These are phyloP conservation scores for Eimeria nieschulzi DNA, from an alignment of 169 alveolate genomes.

Conservation along the genomic window DNA sequence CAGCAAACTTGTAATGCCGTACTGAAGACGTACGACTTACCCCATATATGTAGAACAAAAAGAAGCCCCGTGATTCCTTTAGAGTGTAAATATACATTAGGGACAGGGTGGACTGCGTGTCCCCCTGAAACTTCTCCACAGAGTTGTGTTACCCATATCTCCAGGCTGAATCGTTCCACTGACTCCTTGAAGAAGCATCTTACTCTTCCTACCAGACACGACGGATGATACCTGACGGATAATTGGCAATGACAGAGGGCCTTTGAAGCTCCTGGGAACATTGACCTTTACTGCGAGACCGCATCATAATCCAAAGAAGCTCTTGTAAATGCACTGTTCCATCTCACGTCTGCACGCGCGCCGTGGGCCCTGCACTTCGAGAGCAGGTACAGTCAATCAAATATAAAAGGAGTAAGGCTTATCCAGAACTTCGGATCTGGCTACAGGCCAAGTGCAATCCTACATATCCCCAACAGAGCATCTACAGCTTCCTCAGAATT, in stretches of 20 bases:
- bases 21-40: too few species aligned
- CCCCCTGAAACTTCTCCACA: not conserved
- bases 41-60: not conserved
- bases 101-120: not conserved
- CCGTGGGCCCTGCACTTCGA: not conserved
- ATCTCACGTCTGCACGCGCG: not conserved
- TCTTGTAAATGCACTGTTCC: not conserved
- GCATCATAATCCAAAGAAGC: not conserved
- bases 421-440: not conserved
- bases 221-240: conserved; percentile 19
- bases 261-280: conserved; percentile 42
- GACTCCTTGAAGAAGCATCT: conserved; percentile 63
- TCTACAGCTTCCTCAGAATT: not conserved
- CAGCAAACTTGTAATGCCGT: not conserved
- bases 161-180: conserved; percentile 74
- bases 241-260: conserved; percentile 28
- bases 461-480: not conserved
- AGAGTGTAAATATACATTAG: not conserved
- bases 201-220: conserved; percentile 20
- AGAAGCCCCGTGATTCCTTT: not conserved
- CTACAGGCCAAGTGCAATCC: not conserved
- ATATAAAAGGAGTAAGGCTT: not conserved
- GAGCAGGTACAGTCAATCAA: not conserved
- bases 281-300: conserved; percentile 42
- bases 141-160: conserved; percentile 72